Conservation (phyloP, 768 basidiomycete species). For the Lactifluus echinatus region DNA sequence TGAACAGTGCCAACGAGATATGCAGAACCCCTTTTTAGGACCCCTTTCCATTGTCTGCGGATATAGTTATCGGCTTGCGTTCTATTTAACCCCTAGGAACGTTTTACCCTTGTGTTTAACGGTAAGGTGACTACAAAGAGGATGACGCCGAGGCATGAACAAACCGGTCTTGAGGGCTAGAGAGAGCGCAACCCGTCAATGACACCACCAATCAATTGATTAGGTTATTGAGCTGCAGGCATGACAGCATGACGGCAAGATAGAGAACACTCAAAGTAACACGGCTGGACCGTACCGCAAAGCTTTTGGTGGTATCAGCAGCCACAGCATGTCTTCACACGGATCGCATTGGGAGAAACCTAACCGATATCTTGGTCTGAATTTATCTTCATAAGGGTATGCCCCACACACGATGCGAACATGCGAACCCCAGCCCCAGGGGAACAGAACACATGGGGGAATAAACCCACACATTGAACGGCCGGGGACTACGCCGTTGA, state of each 20-base stretch:
- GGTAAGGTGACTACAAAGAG: background rate
- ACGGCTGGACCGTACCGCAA: background rate
- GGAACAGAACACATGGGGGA: background rate
- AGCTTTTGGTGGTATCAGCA: background rate
- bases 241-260: background rate
- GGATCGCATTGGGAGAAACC: background rate
- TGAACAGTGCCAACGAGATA: background rate
- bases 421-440: too few species aligned
- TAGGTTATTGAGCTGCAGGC: too few species aligned
- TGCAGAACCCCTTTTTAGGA: background rate
- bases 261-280: background rate
- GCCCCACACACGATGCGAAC: background rate
- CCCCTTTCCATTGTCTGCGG: background rate
- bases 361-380: background rate
- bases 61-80: background rate
- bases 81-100: slow-evolving; percentile 7
- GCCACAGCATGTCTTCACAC: background rate
- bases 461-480: background rate
- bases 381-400: background rate
- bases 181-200: background rate
- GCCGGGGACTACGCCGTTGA: background rate
- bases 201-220: background rate
- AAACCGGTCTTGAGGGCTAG: background rate
- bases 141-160: background rate
- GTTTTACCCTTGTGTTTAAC: too few species aligned